Conservation (phyloP, 768 basidiomycete genomes). For the Naganishia onofrii region DNA sequence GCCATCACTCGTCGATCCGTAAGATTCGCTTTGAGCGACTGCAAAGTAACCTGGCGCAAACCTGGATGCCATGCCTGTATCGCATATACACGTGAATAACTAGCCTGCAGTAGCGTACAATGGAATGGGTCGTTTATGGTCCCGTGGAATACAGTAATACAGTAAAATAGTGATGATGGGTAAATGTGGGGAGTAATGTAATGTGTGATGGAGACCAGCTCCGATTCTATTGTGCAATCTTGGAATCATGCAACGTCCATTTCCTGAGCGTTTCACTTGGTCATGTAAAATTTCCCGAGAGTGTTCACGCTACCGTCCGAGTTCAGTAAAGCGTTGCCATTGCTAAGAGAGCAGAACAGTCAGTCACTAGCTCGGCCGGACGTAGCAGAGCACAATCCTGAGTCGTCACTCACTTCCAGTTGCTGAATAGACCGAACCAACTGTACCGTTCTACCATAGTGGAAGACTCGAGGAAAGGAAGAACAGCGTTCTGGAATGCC, state of each 20-base stretch:
- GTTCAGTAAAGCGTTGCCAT: slow-evolving; percentile 36
- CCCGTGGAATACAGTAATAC: not conserved
- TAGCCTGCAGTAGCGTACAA: not conserved
- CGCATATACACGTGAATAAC: not conserved
- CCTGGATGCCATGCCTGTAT: not conserved
- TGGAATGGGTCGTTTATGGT: not conserved
- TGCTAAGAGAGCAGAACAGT: not conserved
- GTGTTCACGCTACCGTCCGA: slow-evolving; percentile 35
- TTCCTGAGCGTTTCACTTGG: not conserved
- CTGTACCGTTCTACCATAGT: slow-evolving; percentile 38
- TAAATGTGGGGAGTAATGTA: too few species aligned
- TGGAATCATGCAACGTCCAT: not conserved
- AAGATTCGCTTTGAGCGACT: too few species aligned
- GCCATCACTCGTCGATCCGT: too few species aligned
- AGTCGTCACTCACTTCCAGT: slow-evolving; percentile 4
- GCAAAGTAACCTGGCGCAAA: too few species aligned
- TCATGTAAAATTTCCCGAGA: slow-evolving; percentile 34
- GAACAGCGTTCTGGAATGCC: slow-evolving; percentile 39
- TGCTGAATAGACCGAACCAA: slow-evolving; percentile 43
- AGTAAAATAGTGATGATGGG: not conserved
- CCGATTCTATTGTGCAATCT: not conserved
- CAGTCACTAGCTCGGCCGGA: not conserved
- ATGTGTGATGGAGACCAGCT: not conserved
- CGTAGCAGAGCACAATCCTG: not conserved
- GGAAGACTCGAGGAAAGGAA: slow-evolving; percentile 37